Percentiles rank a stretch among this genome's conserved stretches.
These are phyloP conservation scores for Jaminaea rosea DNA, from an alignment of 1,284 basidiomycete genomes.

Conservation along the genomic window DNA sequence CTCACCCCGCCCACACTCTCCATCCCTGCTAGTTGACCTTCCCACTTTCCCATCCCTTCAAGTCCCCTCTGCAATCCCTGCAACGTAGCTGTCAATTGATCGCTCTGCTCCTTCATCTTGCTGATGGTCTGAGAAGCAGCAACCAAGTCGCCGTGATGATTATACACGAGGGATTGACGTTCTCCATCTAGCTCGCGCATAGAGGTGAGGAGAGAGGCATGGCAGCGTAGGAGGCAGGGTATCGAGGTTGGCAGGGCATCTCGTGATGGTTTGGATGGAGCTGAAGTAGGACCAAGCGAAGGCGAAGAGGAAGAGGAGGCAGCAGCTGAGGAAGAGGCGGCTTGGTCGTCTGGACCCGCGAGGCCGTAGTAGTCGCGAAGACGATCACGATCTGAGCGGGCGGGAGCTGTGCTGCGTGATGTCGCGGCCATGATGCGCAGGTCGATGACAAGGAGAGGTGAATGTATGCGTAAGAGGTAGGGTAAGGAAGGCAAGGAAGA, in stretches of 20 bases:
- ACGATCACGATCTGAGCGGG: conserved; percentile 4
- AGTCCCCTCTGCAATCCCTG: background rate
- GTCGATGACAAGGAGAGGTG: too few species aligned
- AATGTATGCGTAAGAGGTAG: too few species aligned
- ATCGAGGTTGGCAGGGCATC: background rate
- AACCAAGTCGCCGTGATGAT: conserved; percentile 87
- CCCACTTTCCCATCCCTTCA: conserved; percentile 15
- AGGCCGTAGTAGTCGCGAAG: conserved; percentile 40
- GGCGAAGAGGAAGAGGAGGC: background rate
- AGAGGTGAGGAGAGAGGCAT: conserved; percentile 46
- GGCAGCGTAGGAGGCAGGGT: background rate
- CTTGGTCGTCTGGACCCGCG: too few species aligned
- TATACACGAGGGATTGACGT: conserved; percentile 80
- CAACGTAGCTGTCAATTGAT: background rate
- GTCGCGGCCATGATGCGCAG: background rate
- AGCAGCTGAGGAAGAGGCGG: too few species aligned
- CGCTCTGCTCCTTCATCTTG: conserved; percentile 54
- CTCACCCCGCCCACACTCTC: background rate
- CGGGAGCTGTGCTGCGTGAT: background rate
- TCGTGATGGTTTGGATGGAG: background rate
- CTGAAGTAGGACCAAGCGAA: background rate
- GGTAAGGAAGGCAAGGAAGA: too few species aligned
- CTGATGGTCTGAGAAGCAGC: conserved; percentile 82
- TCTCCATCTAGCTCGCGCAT: conserved; percentile 79
- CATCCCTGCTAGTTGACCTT: conserved; percentile 1